Evolutionary conservation across 306 rosid species (phyloP).

Genomic region (Cucumis melo): DNA sequence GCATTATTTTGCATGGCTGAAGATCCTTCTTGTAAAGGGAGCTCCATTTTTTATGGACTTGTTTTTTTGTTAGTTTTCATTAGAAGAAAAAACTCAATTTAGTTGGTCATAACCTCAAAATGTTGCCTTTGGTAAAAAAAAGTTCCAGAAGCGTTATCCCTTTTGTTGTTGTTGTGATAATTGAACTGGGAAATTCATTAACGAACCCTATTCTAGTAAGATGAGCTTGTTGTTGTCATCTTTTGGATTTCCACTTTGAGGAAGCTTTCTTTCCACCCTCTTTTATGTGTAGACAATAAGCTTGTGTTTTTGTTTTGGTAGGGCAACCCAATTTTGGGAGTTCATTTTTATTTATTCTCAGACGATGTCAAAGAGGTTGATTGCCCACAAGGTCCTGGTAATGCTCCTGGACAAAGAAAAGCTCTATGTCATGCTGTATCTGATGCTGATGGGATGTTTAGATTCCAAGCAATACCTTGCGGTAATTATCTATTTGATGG

Average conservation of each 20-base stretch:
- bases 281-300: not conserved
- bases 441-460: constrained; percentile 76
- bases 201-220: not conserved
- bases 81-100: too few relatives aligned
- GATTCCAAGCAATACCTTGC: constrained; percentile 73
- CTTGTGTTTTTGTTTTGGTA: constrained; percentile 13
- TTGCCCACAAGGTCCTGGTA: constrained; percentile 78
- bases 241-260: not conserved
- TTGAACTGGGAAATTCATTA: not conserved
- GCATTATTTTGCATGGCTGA: too few relatives aligned
- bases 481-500: constrained; percentile 37
- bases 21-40: too few relatives aligned
- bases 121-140: not conserved
- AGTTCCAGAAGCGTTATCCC: not conserved
- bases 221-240: not conserved
- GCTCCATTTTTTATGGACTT: too few relatives aligned
- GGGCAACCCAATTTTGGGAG: constrained; percentile 98
- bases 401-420: constrained; percentile 38
- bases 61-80: too few relatives aligned
- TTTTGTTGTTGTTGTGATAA: not conserved
- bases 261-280: not conserved
- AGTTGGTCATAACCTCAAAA: not conserved
- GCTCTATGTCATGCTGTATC: constrained; percentile 83
- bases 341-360: constrained; percentile 68
- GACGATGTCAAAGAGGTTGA: constrained; percentile 74